A percentile compares a stretch with the other conserved stretches of the same genome.
phyloP scores from a whole-genome alignment of 2,329 filamentous ascomycete genomes.

The Chrysosporium queenslandicum region DNA sequence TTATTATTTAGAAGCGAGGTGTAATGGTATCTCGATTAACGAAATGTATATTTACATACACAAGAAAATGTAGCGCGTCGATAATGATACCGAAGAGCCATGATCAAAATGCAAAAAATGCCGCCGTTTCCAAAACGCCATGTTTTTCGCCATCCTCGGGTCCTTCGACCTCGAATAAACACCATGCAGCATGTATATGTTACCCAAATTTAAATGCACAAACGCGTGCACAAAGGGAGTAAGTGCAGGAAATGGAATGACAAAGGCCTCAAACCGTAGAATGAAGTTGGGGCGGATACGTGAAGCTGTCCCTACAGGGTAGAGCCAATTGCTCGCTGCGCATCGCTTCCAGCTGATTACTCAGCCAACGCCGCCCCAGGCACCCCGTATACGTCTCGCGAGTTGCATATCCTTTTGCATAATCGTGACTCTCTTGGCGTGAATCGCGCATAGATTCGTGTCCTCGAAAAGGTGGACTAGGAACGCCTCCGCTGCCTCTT shows the following conservation, averaged over 20 bases:
- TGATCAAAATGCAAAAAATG: neutral
- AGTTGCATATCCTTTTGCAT: constrained; percentile 98
- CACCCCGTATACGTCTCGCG: constrained; percentile 66
- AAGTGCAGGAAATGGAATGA: neutral
- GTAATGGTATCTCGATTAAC: neutral
- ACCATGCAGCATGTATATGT: constrained; percentile 1
- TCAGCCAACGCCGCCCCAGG: constrained; percentile 61
- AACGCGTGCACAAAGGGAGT: neutral
- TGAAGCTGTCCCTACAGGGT: neutral
- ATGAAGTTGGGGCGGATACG: constrained; percentile 4
- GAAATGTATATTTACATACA: neutral
- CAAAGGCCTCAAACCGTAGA: neutral
- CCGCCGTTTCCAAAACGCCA: constrained; percentile 9
- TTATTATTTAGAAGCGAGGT: neutral
- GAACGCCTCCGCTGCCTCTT: constrained; percentile 94
- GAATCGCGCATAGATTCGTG: constrained; percentile 90
- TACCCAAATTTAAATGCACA: constrained; percentile 6
- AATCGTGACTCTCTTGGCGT: constrained; percentile 92
- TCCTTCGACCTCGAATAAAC: constrained; percentile 7
- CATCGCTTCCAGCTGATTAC: no score
- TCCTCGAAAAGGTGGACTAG: constrained; percentile 94
- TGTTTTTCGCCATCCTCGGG: constrained; percentile 7
- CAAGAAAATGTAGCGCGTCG: neutral
- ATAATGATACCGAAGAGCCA: neutral
- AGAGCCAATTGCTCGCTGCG: neutral